Conservation (phyloP, 2,329 filamentous ascomycete genomes). For the Stemphylium lycopersici region DNA sequence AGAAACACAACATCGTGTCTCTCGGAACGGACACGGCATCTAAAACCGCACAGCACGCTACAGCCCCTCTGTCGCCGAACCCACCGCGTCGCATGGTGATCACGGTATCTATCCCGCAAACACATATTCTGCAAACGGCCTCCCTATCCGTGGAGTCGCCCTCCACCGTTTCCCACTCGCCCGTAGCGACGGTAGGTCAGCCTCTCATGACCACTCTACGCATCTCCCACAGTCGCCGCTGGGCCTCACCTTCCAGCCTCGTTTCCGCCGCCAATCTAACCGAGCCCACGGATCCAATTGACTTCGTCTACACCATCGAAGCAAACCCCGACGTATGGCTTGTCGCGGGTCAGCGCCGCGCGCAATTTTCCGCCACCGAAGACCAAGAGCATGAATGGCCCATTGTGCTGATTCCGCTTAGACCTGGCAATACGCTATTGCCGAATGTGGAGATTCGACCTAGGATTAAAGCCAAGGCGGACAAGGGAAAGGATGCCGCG, state of each 20-base stretch:
- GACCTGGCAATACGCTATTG: conserved; percentile 76
- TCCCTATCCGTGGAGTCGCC: conserved; percentile 63
- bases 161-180: conserved; percentile 30
- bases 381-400: conserved; percentile 62
- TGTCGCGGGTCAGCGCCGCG: conserved; percentile 79
- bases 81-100: conserved; percentile 74
- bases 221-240: conserved; percentile 62
- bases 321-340: conserved; percentile 80
- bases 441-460: conserved; percentile 78
- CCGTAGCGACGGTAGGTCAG: conserved; percentile 65
- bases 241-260: conserved; percentile 48
- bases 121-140: conserved; percentile 82
- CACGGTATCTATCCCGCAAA: conserved; percentile 84
- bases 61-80: conserved; percentile 38
- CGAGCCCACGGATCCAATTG: conserved; percentile 57
- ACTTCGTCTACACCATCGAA: conserved; percentile 84
- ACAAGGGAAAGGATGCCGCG: conserved; percentile 16
- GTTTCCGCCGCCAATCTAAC: conserved; percentile 35
- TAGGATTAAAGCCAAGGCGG: conserved; percentile 54
- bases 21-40: conserved; percentile 21
- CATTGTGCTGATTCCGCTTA: conserved; percentile 79
- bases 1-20: conserved; percentile 35
- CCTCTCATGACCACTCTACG: conserved; percentile 67
- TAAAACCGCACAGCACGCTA: conserved; percentile 9
- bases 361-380: conserved; percentile 69